phyloP scores from a whole-genome alignment of 2,329 filamentous ascomycete genomes.

The Botrytis fragariae region DNA sequence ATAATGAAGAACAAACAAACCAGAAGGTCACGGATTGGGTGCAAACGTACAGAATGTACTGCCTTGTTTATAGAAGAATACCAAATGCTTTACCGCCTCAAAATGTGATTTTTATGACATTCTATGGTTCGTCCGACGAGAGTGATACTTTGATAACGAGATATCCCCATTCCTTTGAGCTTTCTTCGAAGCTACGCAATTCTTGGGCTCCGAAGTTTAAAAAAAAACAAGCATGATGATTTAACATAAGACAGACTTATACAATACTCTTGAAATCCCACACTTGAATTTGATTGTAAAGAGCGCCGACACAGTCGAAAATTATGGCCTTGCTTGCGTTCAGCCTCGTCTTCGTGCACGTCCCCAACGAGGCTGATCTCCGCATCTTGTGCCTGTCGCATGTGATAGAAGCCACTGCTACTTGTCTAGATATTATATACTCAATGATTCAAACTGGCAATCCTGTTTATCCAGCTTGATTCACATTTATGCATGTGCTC shows the following conservation, averaged over 20 bases:
- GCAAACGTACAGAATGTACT: slow-evolving; percentile 12
- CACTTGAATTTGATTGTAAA: not conserved
- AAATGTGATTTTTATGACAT: not conserved
- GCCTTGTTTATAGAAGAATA: slow-evolving; percentile 17
- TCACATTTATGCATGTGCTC: not conserved
- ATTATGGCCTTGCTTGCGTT: not conserved
- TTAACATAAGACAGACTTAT: not conserved
- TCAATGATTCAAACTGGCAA: not conserved
- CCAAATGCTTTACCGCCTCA: slow-evolving; percentile 4
- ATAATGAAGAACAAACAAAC: slow-evolving; percentile 14
- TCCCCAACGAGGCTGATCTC: slow-evolving; percentile 12
- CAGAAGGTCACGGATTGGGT: slow-evolving; percentile 8
- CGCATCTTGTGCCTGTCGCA: slow-evolving; percentile 9
- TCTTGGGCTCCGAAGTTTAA: not conserved
- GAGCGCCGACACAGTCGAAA: not conserved
- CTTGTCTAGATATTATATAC: not conserved
- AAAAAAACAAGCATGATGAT: not conserved
- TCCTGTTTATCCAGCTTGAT: not conserved
- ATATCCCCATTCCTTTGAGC: not conserved
- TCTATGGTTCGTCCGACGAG: not conserved
- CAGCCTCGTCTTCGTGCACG: slow-evolving; percentile 15
- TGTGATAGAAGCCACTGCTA: slow-evolving; percentile 13
- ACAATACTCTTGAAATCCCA: not conserved
- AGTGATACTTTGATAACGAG: not conserved
- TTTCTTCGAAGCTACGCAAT: not conserved